These are phyloP conservation scores for Erucastrum elatum DNA, from an alignment of 345 rosid genomes.

Conservation along the genomic window DNA sequence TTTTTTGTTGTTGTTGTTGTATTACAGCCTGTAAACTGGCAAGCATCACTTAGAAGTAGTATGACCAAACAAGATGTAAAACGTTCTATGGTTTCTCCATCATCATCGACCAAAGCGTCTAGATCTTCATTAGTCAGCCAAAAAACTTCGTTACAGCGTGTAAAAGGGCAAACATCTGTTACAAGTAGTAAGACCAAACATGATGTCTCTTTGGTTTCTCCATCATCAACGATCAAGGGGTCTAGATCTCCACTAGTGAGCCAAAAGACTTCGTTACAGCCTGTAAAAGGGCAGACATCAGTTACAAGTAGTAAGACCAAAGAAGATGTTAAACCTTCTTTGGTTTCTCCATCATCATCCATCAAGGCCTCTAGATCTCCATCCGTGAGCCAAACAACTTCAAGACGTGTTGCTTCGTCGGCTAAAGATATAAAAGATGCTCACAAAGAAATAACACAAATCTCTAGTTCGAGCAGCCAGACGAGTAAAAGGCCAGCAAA, in stretches of 20 bases:
- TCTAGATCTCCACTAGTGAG: constrained; percentile 18
- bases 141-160: neutral
- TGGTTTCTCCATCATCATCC: constrained; percentile 30
- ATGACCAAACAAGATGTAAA: constrained; percentile 37
- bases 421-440: constrained; percentile 12
- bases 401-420: constrained; percentile 22
- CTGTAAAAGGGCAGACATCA: neutral
- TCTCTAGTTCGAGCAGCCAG: constrained; percentile 19
- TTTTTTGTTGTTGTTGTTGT: neutral
- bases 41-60: constrained; percentile 27
- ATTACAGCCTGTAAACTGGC: constrained; percentile 40
- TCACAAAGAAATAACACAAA: constrained; percentile 36
- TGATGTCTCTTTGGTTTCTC: constrained; percentile 19
- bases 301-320: constrained; percentile 34
- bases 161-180: neutral
- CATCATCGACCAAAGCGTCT: constrained; percentile 26
- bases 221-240: constrained; percentile 26
- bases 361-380: constrained; percentile 20
- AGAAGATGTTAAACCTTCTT: constrained; percentile 30
- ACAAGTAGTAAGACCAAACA: constrained; percentile 39
- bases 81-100: constrained; percentile 21
- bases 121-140: constrained; percentile 17
- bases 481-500: constrained; percentile 31
- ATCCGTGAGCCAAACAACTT: constrained; percentile 2
- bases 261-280: constrained; percentile 1